Conservation (phyloP, 2,329 filamentous ascomycete species). For the Leptographium flavum region DNA sequence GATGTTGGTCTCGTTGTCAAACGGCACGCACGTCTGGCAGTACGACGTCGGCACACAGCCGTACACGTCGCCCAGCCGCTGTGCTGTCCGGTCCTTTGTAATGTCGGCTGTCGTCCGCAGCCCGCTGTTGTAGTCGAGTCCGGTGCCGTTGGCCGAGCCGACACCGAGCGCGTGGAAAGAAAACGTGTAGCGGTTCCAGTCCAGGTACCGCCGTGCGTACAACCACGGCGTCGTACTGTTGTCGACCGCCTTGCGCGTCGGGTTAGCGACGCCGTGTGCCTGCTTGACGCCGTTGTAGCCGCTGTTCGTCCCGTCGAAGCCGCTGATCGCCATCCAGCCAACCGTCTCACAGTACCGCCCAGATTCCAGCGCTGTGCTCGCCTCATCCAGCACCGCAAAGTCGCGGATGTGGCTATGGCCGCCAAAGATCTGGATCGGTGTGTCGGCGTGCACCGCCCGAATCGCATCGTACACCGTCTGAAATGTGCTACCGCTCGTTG, state of each 20-base stretch:
- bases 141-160: slow-evolving; percentile 14
- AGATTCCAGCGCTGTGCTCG: slow-evolving; percentile 45
- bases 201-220: slow-evolving; percentile 48
- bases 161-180: slow-evolving; percentile 42
- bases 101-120: slow-evolving; percentile 11
- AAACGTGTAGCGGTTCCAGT: slow-evolving; percentile 55
- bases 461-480: slow-evolving; percentile 40
- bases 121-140: slow-evolving; percentile 12
- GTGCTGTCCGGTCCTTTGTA: slow-evolving; percentile 30
- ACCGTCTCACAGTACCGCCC: slow-evolving; percentile 55
- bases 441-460: slow-evolving; percentile 36
- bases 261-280: slow-evolving; percentile 23
- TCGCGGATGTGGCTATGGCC: slow-evolving; percentile 53
- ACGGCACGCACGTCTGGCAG: slow-evolving; percentile 41
- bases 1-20: slow-evolving; percentile 36
- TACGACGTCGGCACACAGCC: slow-evolving; percentile 47
- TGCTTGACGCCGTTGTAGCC: slow-evolving; percentile 21
- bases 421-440: slow-evolving; percentile 50
- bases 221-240: slow-evolving; percentile 23
- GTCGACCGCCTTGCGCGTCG: slow-evolving; percentile 23
- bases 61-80: slow-evolving; percentile 41
- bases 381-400: slow-evolving; percentile 48
- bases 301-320: slow-evolving; percentile 33
- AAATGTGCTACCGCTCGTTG: slow-evolving; percentile 27
- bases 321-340: slow-evolving; percentile 51